Conservation (phyloP, 2,329 filamentous ascomycete genomes). For the Penicillium sp. region DNA sequence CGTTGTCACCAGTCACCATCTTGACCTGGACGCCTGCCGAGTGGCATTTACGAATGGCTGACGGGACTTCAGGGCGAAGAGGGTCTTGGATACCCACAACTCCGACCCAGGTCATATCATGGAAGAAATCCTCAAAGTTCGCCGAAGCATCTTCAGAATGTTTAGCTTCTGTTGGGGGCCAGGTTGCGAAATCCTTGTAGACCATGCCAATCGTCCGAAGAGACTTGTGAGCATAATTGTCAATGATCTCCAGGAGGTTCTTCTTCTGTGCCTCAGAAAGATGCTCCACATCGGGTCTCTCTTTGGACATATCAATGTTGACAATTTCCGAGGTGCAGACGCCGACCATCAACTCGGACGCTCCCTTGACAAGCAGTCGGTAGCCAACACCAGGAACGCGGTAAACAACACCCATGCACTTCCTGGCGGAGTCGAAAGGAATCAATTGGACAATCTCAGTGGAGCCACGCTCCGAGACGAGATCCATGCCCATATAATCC, state of each 20-base stretch:
- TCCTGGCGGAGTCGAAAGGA: slow-evolving; percentile 73
- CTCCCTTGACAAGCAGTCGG: slow-evolving; percentile 51
- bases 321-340: slow-evolving; percentile 36
- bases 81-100: slow-evolving; percentile 75
- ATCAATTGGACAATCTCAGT: slow-evolving; percentile 65
- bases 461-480: slow-evolving; percentile 62
- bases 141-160: slow-evolving; percentile 60
- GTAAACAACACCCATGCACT: slow-evolving; percentile 59
- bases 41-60: slow-evolving; percentile 66
- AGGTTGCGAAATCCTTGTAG: slow-evolving; percentile 69
- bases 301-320: slow-evolving; percentile 30
- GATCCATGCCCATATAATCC: slow-evolving; percentile 66
- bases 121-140: slow-evolving; percentile 67
- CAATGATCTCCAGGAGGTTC: slow-evolving; percentile 37
- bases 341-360: slow-evolving; percentile 48
- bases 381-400: slow-evolving; percentile 41
- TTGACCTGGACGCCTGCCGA: slow-evolving; percentile 69
- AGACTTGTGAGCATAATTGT: slow-evolving; percentile 53
- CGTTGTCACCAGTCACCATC: slow-evolving; percentile 72
- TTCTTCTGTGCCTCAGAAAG: slow-evolving; percentile 31
- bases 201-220: slow-evolving; percentile 73
- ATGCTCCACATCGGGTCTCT: slow-evolving; percentile 24
- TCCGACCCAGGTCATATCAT: slow-evolving; percentile 70
- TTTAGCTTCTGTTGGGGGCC: slow-evolving; percentile 61
- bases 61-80: slow-evolving; percentile 65